Evolutionary conservation across 1,284 basidiomycete species (phyloP).

Genomic region (Schizophyllum amplum): DNA sequence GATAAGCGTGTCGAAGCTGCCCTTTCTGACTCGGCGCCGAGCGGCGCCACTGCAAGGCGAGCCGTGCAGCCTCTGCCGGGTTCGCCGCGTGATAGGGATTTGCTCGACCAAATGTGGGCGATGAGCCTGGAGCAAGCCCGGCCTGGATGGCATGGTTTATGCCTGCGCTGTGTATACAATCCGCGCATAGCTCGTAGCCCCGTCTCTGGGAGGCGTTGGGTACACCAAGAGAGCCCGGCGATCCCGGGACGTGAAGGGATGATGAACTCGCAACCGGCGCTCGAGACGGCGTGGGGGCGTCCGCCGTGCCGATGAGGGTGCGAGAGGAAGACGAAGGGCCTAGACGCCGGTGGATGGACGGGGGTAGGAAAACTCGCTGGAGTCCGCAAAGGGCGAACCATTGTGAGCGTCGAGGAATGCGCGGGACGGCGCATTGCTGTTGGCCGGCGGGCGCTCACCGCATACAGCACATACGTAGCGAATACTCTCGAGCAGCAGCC

Average conservation of each 20-base stretch:
- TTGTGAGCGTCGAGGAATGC: not conserved
- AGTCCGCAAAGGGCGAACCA: constrained; percentile 5
- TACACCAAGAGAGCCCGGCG: too few species aligned
- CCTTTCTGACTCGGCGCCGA: constrained; percentile 62
- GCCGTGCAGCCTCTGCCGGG: constrained; percentile 41
- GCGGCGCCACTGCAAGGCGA: constrained; percentile 47
- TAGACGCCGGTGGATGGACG: not conserved
- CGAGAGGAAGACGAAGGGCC: constrained; percentile 11
- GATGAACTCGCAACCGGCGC: constrained; percentile 5
- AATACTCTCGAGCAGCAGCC: constrained; percentile 63
- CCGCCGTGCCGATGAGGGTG: constrained; percentile 4
- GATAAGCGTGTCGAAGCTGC: constrained; percentile 72
- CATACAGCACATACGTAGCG: constrained; percentile 84
- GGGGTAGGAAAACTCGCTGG: constrained; percentile 12
- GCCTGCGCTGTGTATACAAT: constrained; percentile 71
- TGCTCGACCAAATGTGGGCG: too few species aligned
- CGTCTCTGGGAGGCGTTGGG: not conserved
- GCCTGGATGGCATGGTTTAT: constrained; percentile 68
- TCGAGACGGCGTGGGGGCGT: constrained; percentile 10
- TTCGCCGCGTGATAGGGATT: constrained; percentile 20
- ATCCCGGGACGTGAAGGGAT: constrained; percentile 11
- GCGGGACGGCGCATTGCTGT: constrained; percentile 9
- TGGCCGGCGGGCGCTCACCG: constrained; percentile 48
- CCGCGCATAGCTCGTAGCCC: constrained; percentile 79
- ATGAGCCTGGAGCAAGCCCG: constrained; percentile 36